Evolutionary conservation across 768 basidiomycete species (phyloP).

Genomic region (Obba rivulosa): DNA sequence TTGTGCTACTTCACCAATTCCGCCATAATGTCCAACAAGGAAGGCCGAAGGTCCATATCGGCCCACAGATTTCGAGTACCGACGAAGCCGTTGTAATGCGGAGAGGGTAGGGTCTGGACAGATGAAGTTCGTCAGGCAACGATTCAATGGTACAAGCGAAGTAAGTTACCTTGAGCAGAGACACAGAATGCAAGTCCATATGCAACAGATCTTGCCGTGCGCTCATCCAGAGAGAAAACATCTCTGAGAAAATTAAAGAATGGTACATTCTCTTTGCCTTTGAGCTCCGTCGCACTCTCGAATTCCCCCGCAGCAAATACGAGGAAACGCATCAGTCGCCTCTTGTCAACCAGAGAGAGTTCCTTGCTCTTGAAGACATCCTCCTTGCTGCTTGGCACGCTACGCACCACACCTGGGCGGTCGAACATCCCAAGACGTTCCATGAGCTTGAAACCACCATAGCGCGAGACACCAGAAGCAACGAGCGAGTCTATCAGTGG

Average conservation of each 20-base stretch:
- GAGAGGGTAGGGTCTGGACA: constrained; percentile 57
- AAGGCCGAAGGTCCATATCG: constrained; percentile 87
- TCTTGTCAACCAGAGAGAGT: constrained; percentile 77
- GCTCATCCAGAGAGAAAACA: constrained; percentile 55
- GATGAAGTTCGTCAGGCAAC: constrained; percentile 4
- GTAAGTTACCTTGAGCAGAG: constrained; percentile 47
- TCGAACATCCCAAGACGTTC: constrained; percentile 63
- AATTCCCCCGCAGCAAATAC: constrained; percentile 76
- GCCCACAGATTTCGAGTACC: constrained; percentile 74
- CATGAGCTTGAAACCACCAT: constrained; percentile 86
- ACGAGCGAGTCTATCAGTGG: constrained; percentile 75
- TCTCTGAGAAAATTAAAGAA: constrained; percentile 63
- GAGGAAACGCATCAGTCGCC: constrained; percentile 88
- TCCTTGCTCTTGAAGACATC: constrained; percentile 84
- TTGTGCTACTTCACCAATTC: constrained; percentile 87
- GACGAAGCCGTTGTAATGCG: constrained; percentile 63
- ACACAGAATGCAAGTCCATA: constrained; percentile 76
- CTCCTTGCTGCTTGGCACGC: constrained; percentile 87
- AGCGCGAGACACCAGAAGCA: constrained; percentile 79
- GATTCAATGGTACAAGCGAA: not conserved
- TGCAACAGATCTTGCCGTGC: constrained; percentile 55
- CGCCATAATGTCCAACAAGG: constrained; percentile 93
- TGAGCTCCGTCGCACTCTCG: constrained; percentile 54
- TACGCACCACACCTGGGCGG: constrained; percentile 36
- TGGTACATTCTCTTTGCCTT: constrained; percentile 47